A percentile compares a stretch with the other conserved stretches of the same genome.
These are phyloP conservation scores for Kondoa malvinella DNA, from an alignment of 768 basidiomycete species.

Conservation along the genomic window DNA sequence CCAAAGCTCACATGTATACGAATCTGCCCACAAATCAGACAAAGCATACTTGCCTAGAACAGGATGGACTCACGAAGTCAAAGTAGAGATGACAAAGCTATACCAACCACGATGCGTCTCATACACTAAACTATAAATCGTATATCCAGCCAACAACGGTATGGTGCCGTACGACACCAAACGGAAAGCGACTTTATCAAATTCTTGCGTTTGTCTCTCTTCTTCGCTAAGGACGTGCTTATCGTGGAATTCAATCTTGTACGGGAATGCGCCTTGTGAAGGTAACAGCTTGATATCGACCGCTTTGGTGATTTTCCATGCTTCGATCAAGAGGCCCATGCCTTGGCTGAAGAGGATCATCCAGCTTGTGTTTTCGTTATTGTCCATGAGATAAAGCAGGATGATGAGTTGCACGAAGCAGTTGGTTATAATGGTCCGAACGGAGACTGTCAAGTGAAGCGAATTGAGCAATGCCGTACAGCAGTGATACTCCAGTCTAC, in stretches of 20 bases:
- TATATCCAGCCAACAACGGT: constrained; percentile 41
- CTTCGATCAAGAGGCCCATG: constrained; percentile 41
- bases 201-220: constrained; percentile 96
- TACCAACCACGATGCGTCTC: constrained; percentile 57
- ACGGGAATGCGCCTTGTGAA: constrained; percentile 47
- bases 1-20: background rate
- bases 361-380: constrained; percentile 87
- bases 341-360: constrained; percentile 59
- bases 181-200: constrained; percentile 78
- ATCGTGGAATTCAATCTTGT: constrained; percentile 69
- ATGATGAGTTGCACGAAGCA: constrained; percentile 50
- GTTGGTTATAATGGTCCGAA: constrained; percentile 73
- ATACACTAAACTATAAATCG: constrained; percentile 37
- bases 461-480: background rate
- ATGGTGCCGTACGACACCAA: constrained; percentile 81
- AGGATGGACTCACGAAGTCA: constrained; percentile 37
- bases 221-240: constrained; percentile 93
- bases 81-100: constrained; percentile 78
- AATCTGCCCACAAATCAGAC: constrained; percentile 2
- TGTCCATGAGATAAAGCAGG: constrained; percentile 45
- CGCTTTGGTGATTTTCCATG: constrained; percentile 69
- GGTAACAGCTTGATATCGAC: constrained; percentile 62
- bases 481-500: background rate
- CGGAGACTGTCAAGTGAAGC: constrained; percentile 42
- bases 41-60: background rate